Evolutionary conservation across 2,329 filamentous ascomycete genomes (phyloP).

Genomic region (Macrophomina pseudophaseolina): DNA sequence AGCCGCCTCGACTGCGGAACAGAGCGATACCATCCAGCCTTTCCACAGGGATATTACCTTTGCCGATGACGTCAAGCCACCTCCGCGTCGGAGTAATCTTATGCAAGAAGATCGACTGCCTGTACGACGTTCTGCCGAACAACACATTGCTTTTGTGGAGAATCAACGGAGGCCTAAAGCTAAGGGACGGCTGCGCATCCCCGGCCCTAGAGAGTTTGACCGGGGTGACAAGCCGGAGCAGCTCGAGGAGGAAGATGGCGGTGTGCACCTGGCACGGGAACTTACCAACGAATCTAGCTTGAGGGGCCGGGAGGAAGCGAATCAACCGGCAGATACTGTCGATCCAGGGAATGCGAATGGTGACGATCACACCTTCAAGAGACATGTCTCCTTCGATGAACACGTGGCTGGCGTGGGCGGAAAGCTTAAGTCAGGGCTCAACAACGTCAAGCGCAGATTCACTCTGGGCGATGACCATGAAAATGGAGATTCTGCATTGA

Average conservation of each 20-base stretch:
- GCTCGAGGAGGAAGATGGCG: slow-evolving; percentile 55
- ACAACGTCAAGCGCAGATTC: slow-evolving; percentile 11
- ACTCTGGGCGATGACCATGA: slow-evolving; percentile 12
- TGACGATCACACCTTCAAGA: slow-evolving; percentile 49
- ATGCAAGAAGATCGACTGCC: slow-evolving; percentile 57
- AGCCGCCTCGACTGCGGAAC: background rate
- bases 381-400: slow-evolving; percentile 71
- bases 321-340: slow-evolving; percentile 25
- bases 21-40: slow-evolving; percentile 28
- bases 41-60: slow-evolving; percentile 66
- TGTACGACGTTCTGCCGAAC: slow-evolving; percentile 64
- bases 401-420: slow-evolving; percentile 1
- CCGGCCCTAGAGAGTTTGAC: slow-evolving; percentile 89
- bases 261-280: slow-evolving; percentile 30
- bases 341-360: slow-evolving; percentile 37
- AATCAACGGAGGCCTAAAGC: slow-evolving; percentile 77
- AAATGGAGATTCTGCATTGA: slow-evolving; percentile 56
- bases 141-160: slow-evolving; percentile 87
- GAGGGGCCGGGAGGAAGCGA: slow-evolving; percentile 40
- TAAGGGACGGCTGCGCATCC: slow-evolving; percentile 80
- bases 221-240: slow-evolving; percentile 73
- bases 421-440: slow-evolving; percentile 3
- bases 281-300: slow-evolving; percentile 48
- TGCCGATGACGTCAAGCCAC: slow-evolving; percentile 67
- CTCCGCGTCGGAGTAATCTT: slow-evolving; percentile 60